Base-by-base conservation (phyloP, 2,329 filamentous ascomycete genomes). In the Xylaria sp. region DNA sequence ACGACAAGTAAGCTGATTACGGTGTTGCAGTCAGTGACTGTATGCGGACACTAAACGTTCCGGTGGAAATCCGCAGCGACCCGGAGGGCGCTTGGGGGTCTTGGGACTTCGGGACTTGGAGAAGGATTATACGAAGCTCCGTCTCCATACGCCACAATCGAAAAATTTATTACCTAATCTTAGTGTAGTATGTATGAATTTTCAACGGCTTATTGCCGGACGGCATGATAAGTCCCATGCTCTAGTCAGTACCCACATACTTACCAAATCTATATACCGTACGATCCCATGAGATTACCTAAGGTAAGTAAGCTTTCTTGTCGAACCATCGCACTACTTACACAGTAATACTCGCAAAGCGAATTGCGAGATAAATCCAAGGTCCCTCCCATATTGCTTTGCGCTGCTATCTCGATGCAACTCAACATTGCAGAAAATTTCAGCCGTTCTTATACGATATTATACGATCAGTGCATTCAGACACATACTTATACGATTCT, bases 41-140 rank as follows among this genome's bases (percentile, higher is more conserved):
- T 35, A 49, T 46, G 7, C 17, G 21, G n/a, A 38, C 27, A 23
- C 31, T 23, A 41, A 43, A 33, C 19, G 44, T 21, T 25, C 27
- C 33, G 15, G 21, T 31, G 17, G n/a, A 37, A 60, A 40, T 19
- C 38, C 25, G n/a, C n/a, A 11, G n/a, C 25, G 54, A 17, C 13
- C 27, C 10, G n/a, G 15, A 49, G 25, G 9, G 47, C 41, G 38
- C 54, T 58, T 53, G 19, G 54, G 29, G 54, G 58, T 60, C 47
- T 31, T 41, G 21, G 48, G 23, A 31, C 19, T 29, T 15, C 8
- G 27, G 23, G 25, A 29, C 25, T 27, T 33, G 38, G 4, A 25
- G 33, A 54, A 58, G 60, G 60, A 62, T 62, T 58, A 62, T 33
- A 62, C 60, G 60, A 40, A 23, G 21, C 21, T 25, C 27, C 21